Evolutionary conservation across 192 early-diverging fungal species (phyloP).

Genomic region (Rhizophagus clarus): DNA sequence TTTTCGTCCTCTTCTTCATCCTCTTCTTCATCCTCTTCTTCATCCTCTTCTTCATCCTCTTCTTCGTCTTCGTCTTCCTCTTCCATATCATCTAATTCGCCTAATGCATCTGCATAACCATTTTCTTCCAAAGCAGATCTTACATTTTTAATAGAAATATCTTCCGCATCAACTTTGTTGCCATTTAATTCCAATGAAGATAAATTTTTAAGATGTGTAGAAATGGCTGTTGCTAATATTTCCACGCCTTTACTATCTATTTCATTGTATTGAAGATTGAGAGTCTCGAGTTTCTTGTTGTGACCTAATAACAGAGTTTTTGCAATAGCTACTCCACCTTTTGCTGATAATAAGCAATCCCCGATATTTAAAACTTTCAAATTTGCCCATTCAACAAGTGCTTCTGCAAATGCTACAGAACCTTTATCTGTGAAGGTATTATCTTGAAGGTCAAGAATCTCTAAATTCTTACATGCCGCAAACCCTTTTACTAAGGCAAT

Average conservation of each 20-base stretch:
- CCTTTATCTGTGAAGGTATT: slow-evolving; percentile 92
- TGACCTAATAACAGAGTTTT: slow-evolving; percentile 64
- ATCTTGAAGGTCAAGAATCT: slow-evolving; percentile 90
- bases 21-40: slow-evolving; percentile 80
- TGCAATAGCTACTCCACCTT: slow-evolving; percentile 69
- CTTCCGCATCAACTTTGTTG: slow-evolving; percentile 86
- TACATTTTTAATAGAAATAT: slow-evolving; percentile 74
- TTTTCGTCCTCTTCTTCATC: slow-evolving; percentile 38
- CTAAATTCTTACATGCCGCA: slow-evolving; percentile 63
- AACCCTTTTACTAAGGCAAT: slow-evolving; percentile 70
- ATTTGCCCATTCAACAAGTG: slow-evolving; percentile 76
- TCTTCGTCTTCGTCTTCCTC: slow-evolving; percentile 69
- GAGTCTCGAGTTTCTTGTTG: slow-evolving; percentile 55
- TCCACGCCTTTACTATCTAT: slow-evolving; percentile 77
- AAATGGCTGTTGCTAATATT: slow-evolving; percentile 66
- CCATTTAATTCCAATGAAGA: slow-evolving; percentile 85
- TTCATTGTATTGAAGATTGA: slow-evolving; percentile 89
- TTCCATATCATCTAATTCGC: slow-evolving; percentile 97
- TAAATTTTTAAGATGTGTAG: slow-evolving; percentile 63
- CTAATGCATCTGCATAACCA: slow-evolving; percentile 79
- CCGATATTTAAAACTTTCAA: slow-evolving; percentile 83
- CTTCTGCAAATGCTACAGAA: slow-evolving; percentile 74
- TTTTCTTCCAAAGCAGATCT: slow-evolving; percentile 67
- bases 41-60: not conserved
- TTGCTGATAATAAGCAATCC: slow-evolving; percentile 83